phyloP scores from a whole-genome alignment of 75 land plant species.

The Gnetum montanum region DNA sequence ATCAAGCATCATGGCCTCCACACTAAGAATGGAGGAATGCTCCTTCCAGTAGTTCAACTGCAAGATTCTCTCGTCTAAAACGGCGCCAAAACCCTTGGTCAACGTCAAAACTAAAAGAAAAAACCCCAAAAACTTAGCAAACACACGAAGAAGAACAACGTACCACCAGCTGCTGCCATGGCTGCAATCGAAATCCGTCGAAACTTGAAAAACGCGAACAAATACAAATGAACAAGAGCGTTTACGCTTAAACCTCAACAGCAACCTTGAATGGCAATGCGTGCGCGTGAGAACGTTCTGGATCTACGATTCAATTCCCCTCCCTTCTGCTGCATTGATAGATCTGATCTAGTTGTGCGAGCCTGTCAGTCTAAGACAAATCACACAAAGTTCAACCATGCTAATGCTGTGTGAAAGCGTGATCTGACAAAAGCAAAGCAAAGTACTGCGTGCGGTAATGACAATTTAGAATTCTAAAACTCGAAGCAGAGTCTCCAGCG shows the following conservation, averaged over 20 bases:
- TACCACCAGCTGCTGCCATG: background rate
- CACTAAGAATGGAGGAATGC: constrained; percentile 63
- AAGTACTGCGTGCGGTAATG: too few relatives aligned
- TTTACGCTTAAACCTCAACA: too few relatives aligned
- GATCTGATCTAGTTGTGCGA: too few relatives aligned
- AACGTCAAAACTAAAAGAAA: background rate
- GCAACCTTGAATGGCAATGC: constrained; percentile 52
- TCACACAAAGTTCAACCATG: too few relatives aligned
- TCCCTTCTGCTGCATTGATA: constrained; percentile 57
- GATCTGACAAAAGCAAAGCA: too few relatives aligned
- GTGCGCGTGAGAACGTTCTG: constrained; percentile 60
- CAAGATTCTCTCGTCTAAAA: constrained; percentile 41
- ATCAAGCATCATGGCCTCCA: constrained; percentile 99
- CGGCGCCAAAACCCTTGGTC: background rate
- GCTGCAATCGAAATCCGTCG: too few relatives aligned
- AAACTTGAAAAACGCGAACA: background rate
- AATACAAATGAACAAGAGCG: background rate
- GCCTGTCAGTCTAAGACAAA: too few relatives aligned
- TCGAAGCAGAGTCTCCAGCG: too few relatives aligned
- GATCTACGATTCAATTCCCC: constrained; percentile 36
- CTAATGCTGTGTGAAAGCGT: too few relatives aligned
- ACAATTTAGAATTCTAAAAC: too few relatives aligned
- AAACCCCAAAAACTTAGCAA: background rate
- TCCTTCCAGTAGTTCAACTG: constrained; percentile 92
- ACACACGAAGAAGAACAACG: background rate